phyloP scores from a whole-genome alignment of 495 filamentous ascomycete genomes.

The Chaetomidium leptoderma region DNA sequence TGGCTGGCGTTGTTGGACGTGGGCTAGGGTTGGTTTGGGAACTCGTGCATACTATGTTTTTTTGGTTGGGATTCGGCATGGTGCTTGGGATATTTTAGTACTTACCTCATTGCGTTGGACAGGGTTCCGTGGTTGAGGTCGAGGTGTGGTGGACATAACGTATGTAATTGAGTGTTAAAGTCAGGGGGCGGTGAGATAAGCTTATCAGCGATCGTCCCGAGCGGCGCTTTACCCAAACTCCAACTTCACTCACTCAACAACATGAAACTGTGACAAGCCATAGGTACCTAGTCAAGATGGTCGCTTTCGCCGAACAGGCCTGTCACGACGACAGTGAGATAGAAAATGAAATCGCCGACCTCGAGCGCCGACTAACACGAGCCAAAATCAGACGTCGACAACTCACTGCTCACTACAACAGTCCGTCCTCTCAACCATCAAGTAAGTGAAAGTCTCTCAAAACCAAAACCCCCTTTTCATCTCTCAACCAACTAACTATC shows the following conservation, averaged over 20 bases:
- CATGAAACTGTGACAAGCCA: background rate
- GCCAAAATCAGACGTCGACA: constrained; percentile 27
- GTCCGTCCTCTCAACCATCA: background rate
- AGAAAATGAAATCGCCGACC: constrained; percentile 34
- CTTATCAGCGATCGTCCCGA: constrained; percentile 14
- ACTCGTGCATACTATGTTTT: background rate
- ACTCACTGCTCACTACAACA: constrained; percentile 3
- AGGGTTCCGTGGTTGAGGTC: background rate
- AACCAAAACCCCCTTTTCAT: background rate
- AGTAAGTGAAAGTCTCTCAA: background rate
- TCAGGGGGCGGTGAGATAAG: constrained; percentile 13
- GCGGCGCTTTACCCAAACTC: background rate
- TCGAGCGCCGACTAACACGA: constrained; percentile 36
- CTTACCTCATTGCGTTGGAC: background rate
- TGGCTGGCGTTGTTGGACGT: background rate
- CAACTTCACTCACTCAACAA: background rate
- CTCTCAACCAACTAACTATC: background rate
- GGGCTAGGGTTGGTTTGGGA: background rate
- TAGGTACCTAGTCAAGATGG: constrained; percentile 5
- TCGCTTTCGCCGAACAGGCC: background rate
- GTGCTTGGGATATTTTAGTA: constrained; percentile 17
- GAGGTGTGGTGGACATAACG: constrained; percentile 4
- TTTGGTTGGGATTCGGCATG: constrained; percentile 1
- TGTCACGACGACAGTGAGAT: constrained; percentile 11
- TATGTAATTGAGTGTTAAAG: constrained; percentile 13